Evolutionary conservation across 768 basidiomycete genomes (phyloP).

Genomic region (Tricholoma sp.): DNA sequence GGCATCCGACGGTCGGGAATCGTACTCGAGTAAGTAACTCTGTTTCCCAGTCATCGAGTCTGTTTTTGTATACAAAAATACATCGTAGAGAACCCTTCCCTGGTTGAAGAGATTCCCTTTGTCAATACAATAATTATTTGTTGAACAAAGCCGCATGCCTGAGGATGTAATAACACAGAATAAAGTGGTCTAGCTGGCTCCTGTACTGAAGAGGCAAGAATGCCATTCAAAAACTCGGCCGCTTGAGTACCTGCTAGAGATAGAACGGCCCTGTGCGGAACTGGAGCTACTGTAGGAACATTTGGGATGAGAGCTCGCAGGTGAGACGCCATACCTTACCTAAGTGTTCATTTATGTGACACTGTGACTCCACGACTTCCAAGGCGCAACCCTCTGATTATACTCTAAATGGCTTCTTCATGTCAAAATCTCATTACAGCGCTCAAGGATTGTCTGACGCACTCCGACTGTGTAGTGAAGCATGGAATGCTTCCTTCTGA

Average conservation of each 20-base stretch:
- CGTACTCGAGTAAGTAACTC: slow-evolving; percentile 69
- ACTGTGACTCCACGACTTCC: too few species aligned
- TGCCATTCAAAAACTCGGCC: slow-evolving; percentile 75
- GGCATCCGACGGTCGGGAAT: slow-evolving; percentile 55
- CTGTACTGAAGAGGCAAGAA: slow-evolving; percentile 50
- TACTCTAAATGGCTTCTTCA: slow-evolving; percentile 61
- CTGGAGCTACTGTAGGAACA: slow-evolving; percentile 51
- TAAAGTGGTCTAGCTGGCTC: slow-evolving; percentile 50
- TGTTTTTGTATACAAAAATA: slow-evolving; percentile 71
- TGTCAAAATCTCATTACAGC: slow-evolving; percentile 74
- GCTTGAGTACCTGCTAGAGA: slow-evolving; percentile 80
- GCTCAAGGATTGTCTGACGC: slow-evolving; percentile 79
- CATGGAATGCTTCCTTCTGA: slow-evolving; percentile 77
- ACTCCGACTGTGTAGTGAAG: slow-evolving; percentile 83
- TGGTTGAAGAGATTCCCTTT: slow-evolving; percentile 25
- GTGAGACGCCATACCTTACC: slow-evolving; percentile 32
- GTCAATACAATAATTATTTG: slow-evolving; percentile 5
- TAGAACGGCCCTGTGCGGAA: slow-evolving; percentile 63
- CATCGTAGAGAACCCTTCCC: slow-evolving; percentile 88
- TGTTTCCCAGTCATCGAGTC: slow-evolving; percentile 32
- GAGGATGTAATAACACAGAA: slow-evolving; percentile 73
- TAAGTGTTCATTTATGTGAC: background rate
- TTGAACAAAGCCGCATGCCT: slow-evolving; percentile 41
- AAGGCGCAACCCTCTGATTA: background rate
- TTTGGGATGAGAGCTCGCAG: slow-evolving; percentile 39